Conservation (phyloP, 108 stramenopile species). For the Cylindrotheca closterium region DNA sequence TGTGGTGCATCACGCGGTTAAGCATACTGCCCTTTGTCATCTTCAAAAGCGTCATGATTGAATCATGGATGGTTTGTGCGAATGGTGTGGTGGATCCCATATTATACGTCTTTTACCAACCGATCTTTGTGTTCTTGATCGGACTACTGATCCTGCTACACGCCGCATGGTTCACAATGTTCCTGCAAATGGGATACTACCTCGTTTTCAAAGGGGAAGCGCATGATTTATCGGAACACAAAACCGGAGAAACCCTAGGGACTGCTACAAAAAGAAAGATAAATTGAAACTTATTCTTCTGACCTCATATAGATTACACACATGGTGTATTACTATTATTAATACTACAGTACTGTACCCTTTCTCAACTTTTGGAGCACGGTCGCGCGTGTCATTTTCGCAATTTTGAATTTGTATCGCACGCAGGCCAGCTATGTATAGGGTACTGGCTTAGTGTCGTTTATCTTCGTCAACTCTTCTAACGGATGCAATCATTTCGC, state of each 20-base stretch:
- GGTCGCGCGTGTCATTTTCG: too few relatives aligned
- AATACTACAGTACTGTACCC: too few relatives aligned
- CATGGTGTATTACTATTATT: too few relatives aligned
- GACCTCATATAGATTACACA: too few relatives aligned
- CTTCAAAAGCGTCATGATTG: slow-evolving; percentile 47
- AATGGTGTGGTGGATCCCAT: slow-evolving; percentile 36
- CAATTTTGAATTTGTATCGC: too few relatives aligned
- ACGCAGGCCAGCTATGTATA: too few relatives aligned
- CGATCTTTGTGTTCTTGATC: slow-evolving; percentile 56
- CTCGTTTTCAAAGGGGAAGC: slow-evolving; percentile 73
- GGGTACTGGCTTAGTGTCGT: too few relatives aligned
- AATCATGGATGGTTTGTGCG: slow-evolving; percentile 50
- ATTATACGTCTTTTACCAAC: slow-evolving; percentile 50
- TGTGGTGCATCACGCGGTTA: slow-evolving; percentile 72
- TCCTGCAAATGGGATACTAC: slow-evolving; percentile 77
- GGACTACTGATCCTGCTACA: slow-evolving; percentile 66
- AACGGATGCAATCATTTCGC: too few relatives aligned
- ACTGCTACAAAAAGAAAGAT: slow-evolving; percentile 12
- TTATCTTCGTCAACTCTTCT: too few relatives aligned
- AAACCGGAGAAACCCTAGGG: slow-evolving; percentile 61
- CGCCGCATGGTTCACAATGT: slow-evolving; percentile 76
- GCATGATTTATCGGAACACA: slow-evolving; percentile 85
- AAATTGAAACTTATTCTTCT: slow-evolving; percentile 5
- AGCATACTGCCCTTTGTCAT: slow-evolving; percentile 77
- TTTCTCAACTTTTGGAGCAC: too few relatives aligned